phyloP scores from a whole-genome alignment of 2,329 filamentous ascomycete genomes.

The Anisogramma anomala region DNA sequence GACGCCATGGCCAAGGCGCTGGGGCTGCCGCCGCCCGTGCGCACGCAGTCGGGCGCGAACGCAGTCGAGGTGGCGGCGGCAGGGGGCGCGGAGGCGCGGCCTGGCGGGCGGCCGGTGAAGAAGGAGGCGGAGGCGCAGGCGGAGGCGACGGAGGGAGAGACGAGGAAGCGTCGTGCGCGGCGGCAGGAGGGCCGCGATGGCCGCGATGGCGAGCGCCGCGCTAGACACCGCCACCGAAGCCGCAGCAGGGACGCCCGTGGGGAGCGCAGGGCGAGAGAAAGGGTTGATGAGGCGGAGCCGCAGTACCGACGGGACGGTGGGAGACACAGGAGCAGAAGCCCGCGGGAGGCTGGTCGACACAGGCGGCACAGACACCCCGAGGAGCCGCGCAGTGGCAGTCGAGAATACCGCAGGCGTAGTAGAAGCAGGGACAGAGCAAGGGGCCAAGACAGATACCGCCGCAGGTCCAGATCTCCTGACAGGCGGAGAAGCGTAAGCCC shows the following conservation, averaged over 20 bases:
- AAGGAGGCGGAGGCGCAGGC: slow-evolving; percentile 13
- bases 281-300: slow-evolving; percentile 23
- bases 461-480: slow-evolving; percentile 18
- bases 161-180: slow-evolving; percentile 7
- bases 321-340: slow-evolving; percentile 28
- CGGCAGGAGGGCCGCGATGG: slow-evolving; percentile 18
- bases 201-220: slow-evolving; percentile 23
- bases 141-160: slow-evolving; percentile 13
- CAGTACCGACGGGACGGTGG: slow-evolving; percentile 20
- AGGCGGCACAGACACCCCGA: slow-evolving; percentile 22
- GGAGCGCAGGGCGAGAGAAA: slow-evolving; percentile 20
- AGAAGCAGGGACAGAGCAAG: slow-evolving; percentile 17
- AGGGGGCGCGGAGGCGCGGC: slow-evolving; percentile 21
- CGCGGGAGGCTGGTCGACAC: slow-evolving; percentile 19
- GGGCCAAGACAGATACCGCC: slow-evolving; percentile 23
- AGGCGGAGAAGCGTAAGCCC: slow-evolving; percentile 17
- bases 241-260: slow-evolving; percentile 18
- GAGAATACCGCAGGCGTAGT: slow-evolving; percentile 16
- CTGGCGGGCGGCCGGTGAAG: slow-evolving; percentile 22
- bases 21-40: slow-evolving; percentile 59
- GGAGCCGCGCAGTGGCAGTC: slow-evolving; percentile 20
- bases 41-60: slow-evolving; percentile 52
- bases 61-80: slow-evolving; percentile 49
- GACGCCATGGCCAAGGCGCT: slow-evolving; percentile 78
- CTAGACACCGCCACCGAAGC: slow-evolving; percentile 24